Conservation (phyloP, 2,329 filamentous ascomycete species). For the Cladorrhinum sp. region DNA sequence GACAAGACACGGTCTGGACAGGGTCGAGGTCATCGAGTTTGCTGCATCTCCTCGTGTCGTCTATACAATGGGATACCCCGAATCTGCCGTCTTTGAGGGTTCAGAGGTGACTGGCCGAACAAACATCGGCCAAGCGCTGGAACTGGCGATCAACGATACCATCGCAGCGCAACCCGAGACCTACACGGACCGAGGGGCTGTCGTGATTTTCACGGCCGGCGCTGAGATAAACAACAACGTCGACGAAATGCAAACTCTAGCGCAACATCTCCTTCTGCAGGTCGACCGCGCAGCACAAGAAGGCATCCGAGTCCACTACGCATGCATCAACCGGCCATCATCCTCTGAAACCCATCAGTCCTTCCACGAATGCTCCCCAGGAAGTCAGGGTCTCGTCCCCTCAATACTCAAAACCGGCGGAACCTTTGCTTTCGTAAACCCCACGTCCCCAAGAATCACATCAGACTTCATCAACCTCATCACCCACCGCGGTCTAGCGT, state of each 20-base stretch:
- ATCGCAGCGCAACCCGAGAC: constrained; percentile 21
- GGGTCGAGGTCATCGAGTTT: constrained; percentile 16
- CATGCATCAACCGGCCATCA: constrained; percentile 14
- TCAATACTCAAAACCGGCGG: constrained; percentile 22
- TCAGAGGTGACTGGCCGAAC: not conserved
- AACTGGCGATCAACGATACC: constrained; percentile 19
- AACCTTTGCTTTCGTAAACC: constrained; percentile 18
- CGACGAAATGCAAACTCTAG: not conserved
- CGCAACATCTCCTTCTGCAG: constrained; percentile 8
- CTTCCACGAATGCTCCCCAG: constrained; percentile 13
- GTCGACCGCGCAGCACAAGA: constrained; percentile 19
- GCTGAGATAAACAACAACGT: constrained; percentile 3
- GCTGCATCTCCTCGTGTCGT: constrained; percentile 7
- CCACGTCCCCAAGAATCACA: not conserved
- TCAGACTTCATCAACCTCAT: constrained; percentile 17
- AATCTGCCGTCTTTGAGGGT: constrained; percentile 3
- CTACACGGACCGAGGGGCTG: constrained; percentile 19
- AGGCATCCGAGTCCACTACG: constrained; percentile 24
- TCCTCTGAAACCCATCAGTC: not conserved
- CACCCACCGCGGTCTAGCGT: constrained; percentile 19
- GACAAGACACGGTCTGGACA: constrained; percentile 13
- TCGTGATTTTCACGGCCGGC: constrained; percentile 18
- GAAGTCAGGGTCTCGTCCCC: constrained; percentile 11
- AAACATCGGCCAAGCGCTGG: constrained; percentile 18
- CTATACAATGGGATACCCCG: constrained; percentile 17